A percentile compares a stretch with the other conserved stretches of the same genome.
These are phyloP conservation scores for Fusarium agapanthi DNA, from an alignment of 2,329 filamentous ascomycete species.

Conservation along the genomic window DNA sequence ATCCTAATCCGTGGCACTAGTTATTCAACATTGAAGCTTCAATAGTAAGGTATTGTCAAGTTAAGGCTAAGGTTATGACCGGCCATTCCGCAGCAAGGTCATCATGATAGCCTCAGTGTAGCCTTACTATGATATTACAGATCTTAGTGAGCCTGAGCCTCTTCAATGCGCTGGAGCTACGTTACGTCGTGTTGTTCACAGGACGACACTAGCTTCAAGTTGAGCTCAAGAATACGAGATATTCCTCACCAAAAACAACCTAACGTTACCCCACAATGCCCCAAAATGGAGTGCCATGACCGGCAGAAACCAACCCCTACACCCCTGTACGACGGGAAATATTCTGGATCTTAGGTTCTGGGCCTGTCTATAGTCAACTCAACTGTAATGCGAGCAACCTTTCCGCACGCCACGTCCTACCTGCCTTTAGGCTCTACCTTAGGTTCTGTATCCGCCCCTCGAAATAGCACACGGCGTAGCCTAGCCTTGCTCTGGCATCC, in stretches of 20 bases:
- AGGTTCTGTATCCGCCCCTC: constrained; percentile 14
- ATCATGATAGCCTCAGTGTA: background rate
- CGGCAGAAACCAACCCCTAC: constrained; percentile 1
- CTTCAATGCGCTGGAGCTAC: constrained; percentile 9
- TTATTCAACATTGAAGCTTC: background rate
- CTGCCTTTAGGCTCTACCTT: background rate
- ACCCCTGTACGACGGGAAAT: constrained; percentile 19
- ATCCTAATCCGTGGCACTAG: background rate
- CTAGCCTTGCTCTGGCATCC: constrained; percentile 10
- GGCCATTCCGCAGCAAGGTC: constrained; percentile 1
- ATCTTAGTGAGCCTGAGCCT: background rate
- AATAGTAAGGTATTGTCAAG: background rate
- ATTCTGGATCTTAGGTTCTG: constrained; percentile 29
- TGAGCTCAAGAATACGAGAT: constrained; percentile 35
- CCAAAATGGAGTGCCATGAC: constrained; percentile 16
- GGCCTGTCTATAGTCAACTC: constrained; percentile 1
- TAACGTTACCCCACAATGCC: constrained; percentile 33
- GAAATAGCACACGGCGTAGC: constrained; percentile 30
- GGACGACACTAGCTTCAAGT: constrained; percentile 14
- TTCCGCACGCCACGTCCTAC: background rate
- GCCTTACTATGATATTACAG: background rate
- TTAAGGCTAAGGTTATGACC: background rate
- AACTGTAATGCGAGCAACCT: background rate
- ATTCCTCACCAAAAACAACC: constrained; percentile 13
- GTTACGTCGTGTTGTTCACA: constrained; percentile 20